Evolutionary conservation across 768 basidiomycete species (phyloP), one percentile per base, ranked within the genome.

Genomic region (Kondoa subrosea): DNA sequence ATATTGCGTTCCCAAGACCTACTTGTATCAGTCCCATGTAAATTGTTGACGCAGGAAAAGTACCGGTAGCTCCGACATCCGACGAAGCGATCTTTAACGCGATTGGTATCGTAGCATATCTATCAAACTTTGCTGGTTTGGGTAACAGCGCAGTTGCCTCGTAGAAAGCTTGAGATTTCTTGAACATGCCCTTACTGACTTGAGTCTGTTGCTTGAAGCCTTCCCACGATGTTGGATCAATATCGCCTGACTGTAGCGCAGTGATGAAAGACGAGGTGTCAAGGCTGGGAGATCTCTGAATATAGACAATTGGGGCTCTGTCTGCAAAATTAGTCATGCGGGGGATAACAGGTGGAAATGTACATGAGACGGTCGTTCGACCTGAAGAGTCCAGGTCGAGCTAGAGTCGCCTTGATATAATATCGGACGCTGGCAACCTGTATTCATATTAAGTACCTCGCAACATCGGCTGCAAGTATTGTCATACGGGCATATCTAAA

Each of bases 311-410:
- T 1, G 69, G 69, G 2, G 64, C 64, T 26, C n/a, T n/a, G n/a
- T n/a, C n/a, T n/a, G n/a, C n/a, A n/a, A n/a, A n/a, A n/a, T n/a
- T n/a, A n/a, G n/a, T n/a, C n/a, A n/a, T n/a, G n/a, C n/a, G n/a
- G n/a, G n/a, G n/a, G n/a, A n/a, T n/a, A n/a, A n/a, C n/a, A n/a
- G n/a, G n/a, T n/a, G n/a, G n/a, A n/a, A n/a, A n/a, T n/a, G n/a
- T n/a, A n/a, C n/a, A 69, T 63, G 15, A 69, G 57, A 4, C 69
- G 69, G 25, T 69, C 69, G 31, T 69, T 69, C 4, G 65, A 66
- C 26, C 69, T 3, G 2, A 69, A 32, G 1, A 69, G 59, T 4
- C 69, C 69, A 40, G 66, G 61, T n/a, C 66, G 27, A 3, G 67
- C 69, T 3, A 69, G 34, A 21, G 69, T 69, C 15, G 67, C 66